These are phyloP conservation scores for Debaryomycetaceae sp. DNA, from an alignment of 1,139 yeast species.

Conservation along the genomic window DNA sequence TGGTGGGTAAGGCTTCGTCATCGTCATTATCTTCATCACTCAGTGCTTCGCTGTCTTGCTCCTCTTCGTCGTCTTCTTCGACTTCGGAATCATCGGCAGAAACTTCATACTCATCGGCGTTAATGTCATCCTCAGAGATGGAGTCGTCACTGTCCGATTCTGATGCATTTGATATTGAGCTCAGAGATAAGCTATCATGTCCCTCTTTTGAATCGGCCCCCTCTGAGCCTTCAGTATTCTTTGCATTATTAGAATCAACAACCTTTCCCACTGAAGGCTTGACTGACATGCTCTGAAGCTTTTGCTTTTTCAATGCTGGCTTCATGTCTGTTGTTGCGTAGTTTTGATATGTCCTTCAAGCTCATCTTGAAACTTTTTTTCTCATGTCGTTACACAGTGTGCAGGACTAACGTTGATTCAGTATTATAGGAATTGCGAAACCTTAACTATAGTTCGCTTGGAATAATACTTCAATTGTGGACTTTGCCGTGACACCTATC, in stretches of 20 bases:
- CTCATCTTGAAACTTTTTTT: background rate
- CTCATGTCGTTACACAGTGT: no score
- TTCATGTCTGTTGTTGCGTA: constrained; percentile 9
- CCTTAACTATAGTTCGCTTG: no score
- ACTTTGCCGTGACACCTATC: no score
- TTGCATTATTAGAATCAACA: background rate
- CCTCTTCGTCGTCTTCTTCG: constrained; percentile 16
- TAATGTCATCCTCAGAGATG: constrained; percentile 10
- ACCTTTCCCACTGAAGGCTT: background rate
- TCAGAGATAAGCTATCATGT: background rate
- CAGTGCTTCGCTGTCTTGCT: constrained; percentile 12
- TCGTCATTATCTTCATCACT: constrained; percentile 21
- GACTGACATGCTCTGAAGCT: constrained; percentile 8
- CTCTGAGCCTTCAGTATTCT: constrained; percentile 2
- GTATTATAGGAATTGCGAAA: no score
- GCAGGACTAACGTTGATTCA: no score
- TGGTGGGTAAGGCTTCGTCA: constrained; percentile 41
- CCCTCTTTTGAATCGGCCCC: constrained; percentile 10
- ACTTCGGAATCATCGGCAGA: constrained; percentile 29
- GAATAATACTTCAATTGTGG: no score
- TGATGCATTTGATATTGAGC: background rate
- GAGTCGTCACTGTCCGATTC: background rate
- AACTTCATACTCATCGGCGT: constrained; percentile 18
- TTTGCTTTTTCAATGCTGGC: constrained; percentile 17
- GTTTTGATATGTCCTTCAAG: background rate